These are phyloP conservation scores for Barbarea vulgaris DNA, from an alignment of 345 rosid genomes.

Conservation along the genomic window DNA sequence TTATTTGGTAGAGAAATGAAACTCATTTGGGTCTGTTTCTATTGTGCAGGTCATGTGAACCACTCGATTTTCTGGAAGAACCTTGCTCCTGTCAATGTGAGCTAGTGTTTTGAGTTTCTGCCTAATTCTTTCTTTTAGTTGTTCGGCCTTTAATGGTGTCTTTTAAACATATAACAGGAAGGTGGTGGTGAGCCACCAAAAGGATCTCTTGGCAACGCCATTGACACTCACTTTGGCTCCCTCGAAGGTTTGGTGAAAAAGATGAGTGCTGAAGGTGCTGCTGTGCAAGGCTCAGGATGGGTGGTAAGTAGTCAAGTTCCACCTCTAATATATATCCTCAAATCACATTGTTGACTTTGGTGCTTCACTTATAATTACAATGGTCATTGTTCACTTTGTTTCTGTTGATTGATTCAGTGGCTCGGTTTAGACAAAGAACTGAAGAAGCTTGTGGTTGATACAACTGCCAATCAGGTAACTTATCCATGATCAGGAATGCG, in stretches of 20 bases:
- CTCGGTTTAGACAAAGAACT: constrained; percentile 81
- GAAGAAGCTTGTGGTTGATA: constrained; percentile 88
- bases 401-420: constrained; percentile 56
- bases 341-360: background rate
- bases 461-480: constrained; percentile 87
- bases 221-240: constrained; percentile 80
- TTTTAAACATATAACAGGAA: constrained; percentile 49
- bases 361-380: background rate
- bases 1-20: background rate
- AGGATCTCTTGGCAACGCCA: constrained; percentile 71
- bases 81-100: constrained; percentile 69
- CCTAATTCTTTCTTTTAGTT: background rate
- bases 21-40: background rate
- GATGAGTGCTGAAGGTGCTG: constrained; percentile 93
- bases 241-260: constrained; percentile 73
- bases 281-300: constrained; percentile 99
- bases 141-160: constrained; percentile 9
- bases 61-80: constrained; percentile 96
- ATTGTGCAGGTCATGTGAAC: constrained; percentile 78
- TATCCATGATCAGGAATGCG: background rate
- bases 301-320: constrained; percentile 61
- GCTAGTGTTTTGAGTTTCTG: constrained; percentile 27
- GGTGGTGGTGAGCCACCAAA: constrained; percentile 97
- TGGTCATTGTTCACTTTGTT: constrained; percentile 14
- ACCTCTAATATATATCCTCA: background rate